Percentiles rank a stretch among this genome's conserved stretches.
phyloP scores from a whole-genome alignment of 2,329 filamentous ascomycete genomes.

The Cadophora sp. region DNA sequence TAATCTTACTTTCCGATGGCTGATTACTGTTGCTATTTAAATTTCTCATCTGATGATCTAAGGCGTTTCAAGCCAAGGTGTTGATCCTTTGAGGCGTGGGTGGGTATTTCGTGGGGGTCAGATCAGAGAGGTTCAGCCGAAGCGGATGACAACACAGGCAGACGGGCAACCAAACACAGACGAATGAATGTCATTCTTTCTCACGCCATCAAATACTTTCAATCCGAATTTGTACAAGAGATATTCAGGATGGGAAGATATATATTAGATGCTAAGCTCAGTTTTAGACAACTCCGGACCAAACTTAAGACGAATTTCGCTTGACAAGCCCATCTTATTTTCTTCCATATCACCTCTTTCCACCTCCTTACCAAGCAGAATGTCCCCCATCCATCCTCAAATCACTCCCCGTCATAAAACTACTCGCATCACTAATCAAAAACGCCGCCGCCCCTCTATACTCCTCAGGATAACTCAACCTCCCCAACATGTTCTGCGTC shows the following conservation, averaged over 20 bases:
- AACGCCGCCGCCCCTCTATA: slow-evolving; percentile 76
- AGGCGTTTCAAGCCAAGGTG: not conserved
- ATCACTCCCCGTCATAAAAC: slow-evolving; percentile 65
- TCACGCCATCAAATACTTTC: not conserved
- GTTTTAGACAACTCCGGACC: no score
- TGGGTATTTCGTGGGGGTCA: slow-evolving; percentile 7
- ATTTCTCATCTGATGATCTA: not conserved
- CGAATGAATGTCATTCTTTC: no score
- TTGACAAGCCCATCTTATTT: not conserved
- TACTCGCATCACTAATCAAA: slow-evolving; percentile 69
- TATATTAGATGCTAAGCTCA: no score
- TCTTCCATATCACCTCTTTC: not conserved
- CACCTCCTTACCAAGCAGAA: slow-evolving; percentile 56
- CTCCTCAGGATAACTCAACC: slow-evolving; percentile 70
- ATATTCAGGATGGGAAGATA: no score
- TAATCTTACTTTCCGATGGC: not conserved
- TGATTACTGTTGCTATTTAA: not conserved
- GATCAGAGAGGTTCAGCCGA: not conserved
- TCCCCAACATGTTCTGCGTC: slow-evolving; percentile 83
- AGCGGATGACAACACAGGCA: not conserved
- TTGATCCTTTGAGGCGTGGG: not conserved
- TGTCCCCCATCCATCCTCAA: slow-evolving; percentile 43
- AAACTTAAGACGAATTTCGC: no score
- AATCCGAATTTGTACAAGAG: no score
- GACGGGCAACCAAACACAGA: no score